Base-by-base conservation (phyloP, 768 basidiomycete species). In the Collybiopsis confluens region DNA sequence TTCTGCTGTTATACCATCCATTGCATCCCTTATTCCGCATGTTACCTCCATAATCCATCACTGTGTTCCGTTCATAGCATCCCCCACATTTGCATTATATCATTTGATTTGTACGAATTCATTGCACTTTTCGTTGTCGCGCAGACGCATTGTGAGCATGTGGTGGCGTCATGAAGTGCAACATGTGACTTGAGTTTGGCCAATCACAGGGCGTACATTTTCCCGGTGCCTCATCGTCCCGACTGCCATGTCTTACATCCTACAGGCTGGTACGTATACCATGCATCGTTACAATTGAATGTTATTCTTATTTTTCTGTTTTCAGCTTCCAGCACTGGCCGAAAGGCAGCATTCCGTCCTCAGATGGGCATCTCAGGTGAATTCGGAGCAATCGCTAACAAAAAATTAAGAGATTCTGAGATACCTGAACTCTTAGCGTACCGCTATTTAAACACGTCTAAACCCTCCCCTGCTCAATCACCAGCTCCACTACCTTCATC, bases 391-490 rank as follows among this genome's bases (percentile, higher is more conserved):
- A 18, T 35, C 54, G 43, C 23, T 58, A 46, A 42, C 13, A 33
- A 6, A 53, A 52, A 46, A 47, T 43, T 58, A 54, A 64, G 52
- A 26, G 27, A 35, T 44, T 27, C 46, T 58, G 35, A 43, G n/a
- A 15, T 27, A 27, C n/a, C 24, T 21, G 33, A 35, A 48, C 15
- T 33, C 33, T 38, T 48, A 82, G 82, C 73, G 52, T 69, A 64
- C 63, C 85, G 85, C 61, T 74, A 75, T 38, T 62, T 90, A 20
- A 84, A 87, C 61, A 68, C 78, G 9, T 80, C 85, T 8, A 70
- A 65, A 47, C 66, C 78, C 48, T 64, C 65, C 11, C 62, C 68
- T 49, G 74, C 72, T 11, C 70, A 75, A 42, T 70, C 71, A 21
- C 66, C 75, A 33, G 57, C 67, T 45, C 57, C 70, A 27, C 59